phyloP scores from a whole-genome alignment of 2,329 filamentous ascomycete genomes.

The Phaeophleospora eucalypticola region DNA sequence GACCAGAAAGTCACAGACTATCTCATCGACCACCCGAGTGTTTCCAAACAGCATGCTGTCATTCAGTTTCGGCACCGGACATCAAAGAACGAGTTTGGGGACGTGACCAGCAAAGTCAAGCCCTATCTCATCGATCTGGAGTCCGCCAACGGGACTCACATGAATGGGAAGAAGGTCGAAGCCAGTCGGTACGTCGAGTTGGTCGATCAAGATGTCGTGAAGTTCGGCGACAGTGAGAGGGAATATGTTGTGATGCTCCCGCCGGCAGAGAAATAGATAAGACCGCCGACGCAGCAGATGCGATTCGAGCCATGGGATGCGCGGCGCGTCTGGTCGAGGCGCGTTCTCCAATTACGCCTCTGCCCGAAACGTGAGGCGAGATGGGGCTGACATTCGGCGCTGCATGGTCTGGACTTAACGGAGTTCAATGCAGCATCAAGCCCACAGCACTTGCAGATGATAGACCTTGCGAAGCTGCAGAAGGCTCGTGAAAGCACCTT shows the following conservation, averaged over 20 bases:
- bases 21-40: conserved; percentile 80
- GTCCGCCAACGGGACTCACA: conserved; percentile 79
- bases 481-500: too few species aligned
- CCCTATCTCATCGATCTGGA: conserved; percentile 93
- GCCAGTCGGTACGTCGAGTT: conserved; percentile 80
- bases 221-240: conserved; percentile 80
- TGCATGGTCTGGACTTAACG: too few species aligned
- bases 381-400: too few species aligned
- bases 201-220: conserved; percentile 80
- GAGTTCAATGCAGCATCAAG: too few species aligned
- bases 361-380: too few species aligned
- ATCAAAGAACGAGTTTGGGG: conserved; percentile 80
- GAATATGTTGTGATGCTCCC: conserved; percentile 95
- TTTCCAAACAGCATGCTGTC: conserved; percentile 92
- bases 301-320: too few species aligned
- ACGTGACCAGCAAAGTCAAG: conserved; percentile 65
- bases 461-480: too few species aligned
- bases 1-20: conserved; percentile 79
- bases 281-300: too few species aligned
- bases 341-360: too few species aligned
- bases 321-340: too few species aligned
- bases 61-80: conserved; percentile 86
- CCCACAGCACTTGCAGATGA: too few species aligned
- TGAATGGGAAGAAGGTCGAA: conserved; percentile 73
- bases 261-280: conserved; percentile 11